Evolutionary conservation across 768 basidiomycete genomes (phyloP).

Genomic region (Termitomyces sp.): DNA sequence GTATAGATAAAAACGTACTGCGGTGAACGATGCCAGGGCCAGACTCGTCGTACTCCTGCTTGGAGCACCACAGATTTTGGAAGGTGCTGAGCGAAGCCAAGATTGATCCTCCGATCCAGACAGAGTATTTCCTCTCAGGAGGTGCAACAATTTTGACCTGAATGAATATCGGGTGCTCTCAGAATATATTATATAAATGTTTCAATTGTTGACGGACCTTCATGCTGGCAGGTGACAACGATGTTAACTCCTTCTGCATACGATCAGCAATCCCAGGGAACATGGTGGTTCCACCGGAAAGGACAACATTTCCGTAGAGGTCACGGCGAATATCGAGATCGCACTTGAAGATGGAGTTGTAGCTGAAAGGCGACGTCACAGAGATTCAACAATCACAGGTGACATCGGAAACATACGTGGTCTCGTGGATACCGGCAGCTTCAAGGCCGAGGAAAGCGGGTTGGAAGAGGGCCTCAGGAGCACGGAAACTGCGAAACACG

Average conservation of each 20-base stretch:
- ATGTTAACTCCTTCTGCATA: slow-evolving; percentile 91
- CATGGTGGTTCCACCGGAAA: slow-evolving; percentile 91
- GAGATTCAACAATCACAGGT: neutral
- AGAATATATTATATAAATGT: neutral
- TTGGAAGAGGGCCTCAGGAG: slow-evolving; percentile 93
- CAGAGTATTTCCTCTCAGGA: slow-evolving; percentile 91
- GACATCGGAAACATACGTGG: slow-evolving; percentile 43
- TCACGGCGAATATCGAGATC: slow-evolving; percentile 84
- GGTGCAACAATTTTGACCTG: slow-evolving; percentile 90
- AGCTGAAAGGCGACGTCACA: slow-evolving; percentile 36
- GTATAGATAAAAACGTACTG: slow-evolving; percentile 38
- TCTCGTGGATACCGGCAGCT: slow-evolving; percentile 89
- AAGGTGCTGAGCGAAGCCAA: slow-evolving; percentile 88
- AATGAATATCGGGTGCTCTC: neutral
- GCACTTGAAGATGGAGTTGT: slow-evolving; percentile 83
- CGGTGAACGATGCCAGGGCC: slow-evolving; percentile 78
- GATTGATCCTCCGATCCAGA: slow-evolving; percentile 90
- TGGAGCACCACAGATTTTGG: slow-evolving; percentile 95
- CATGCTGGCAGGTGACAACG: slow-evolving; percentile 82
- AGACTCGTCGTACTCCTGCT: slow-evolving; percentile 88
- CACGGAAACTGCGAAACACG: slow-evolving; percentile 68
- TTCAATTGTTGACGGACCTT: slow-evolving; percentile 42
- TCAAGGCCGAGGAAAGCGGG: slow-evolving; percentile 87
- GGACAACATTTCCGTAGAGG: slow-evolving; percentile 76
- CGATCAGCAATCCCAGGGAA: slow-evolving; percentile 95